Evolutionary conservation across 1,284 basidiomycete genomes (phyloP).

Genomic region (Vanrija humicola): DNA sequence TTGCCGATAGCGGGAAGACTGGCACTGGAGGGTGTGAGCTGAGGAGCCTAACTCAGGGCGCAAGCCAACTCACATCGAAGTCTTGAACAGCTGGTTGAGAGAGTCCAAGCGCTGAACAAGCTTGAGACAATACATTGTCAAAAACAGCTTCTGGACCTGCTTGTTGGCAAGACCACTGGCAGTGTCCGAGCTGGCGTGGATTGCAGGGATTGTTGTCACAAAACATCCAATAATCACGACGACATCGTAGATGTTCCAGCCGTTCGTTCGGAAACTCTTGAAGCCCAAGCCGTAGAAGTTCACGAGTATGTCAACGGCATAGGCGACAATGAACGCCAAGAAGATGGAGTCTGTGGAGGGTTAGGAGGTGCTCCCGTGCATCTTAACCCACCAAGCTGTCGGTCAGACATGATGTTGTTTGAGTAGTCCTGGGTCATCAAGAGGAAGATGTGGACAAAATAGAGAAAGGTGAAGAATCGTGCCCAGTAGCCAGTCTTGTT

Average conservation of each 20-base stretch:
- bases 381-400: conserved; percentile 61
- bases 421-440: conserved; percentile 83
- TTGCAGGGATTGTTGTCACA: conserved; percentile 73
- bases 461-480: conserved; percentile 72
- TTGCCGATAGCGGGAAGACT: conserved; percentile 84
- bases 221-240: conserved; percentile 78
- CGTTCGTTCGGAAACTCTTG: conserved; percentile 76
- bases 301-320: conserved; percentile 72
- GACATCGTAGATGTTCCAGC: conserved; percentile 91
- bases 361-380: background rate
- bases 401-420: conserved; percentile 57
- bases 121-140: conserved; percentile 91
- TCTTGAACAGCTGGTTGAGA: conserved; percentile 95
- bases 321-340: conserved; percentile 67
- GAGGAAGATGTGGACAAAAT: conserved; percentile 76
- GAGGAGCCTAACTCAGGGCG: too few relatives aligned
- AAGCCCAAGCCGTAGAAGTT: conserved; percentile 81
- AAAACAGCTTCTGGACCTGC: conserved; percentile 90
- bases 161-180: conserved; percentile 34
- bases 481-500: conserved; percentile 95
- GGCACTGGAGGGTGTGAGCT: conserved; percentile 54
- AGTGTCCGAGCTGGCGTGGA: conserved; percentile 50
- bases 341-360: conserved; percentile 66
- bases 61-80: conserved; percentile 68
- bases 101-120: conserved; percentile 84